Base-by-base conservation (phyloP, 495 filamentous ascomycete genomes). In the Bryoglossum gracile region DNA sequence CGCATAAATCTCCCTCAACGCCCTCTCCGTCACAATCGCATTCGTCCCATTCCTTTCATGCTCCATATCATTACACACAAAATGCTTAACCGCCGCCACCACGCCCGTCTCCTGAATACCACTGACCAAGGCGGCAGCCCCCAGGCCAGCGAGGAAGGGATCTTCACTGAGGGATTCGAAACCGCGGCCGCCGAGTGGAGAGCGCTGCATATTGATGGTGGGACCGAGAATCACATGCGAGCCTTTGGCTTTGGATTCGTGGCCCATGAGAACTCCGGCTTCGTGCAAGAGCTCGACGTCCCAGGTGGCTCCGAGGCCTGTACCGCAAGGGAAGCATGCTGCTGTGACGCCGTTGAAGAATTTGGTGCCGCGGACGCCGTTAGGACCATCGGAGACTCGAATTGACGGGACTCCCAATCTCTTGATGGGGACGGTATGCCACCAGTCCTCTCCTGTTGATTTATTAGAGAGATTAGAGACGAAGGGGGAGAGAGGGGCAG, bases 1-100 rank as follows among this genome's bases (percentile, higher is more conserved):
- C 8, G 83, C 68, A 54, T 90, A 90, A 17, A 90, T 82, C 66
- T 92, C 87, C 17, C 86, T 76, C 58, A 90, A 59, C 13, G 86
- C 81, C 17, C 86, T 73, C 42, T 83, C 73, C 1, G 82, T 81
- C 14, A 89, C 66, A 39, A 83, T 77, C 35, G 73, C 77, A 60
- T 82, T 69, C 1, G 87, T 80, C 0, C 76, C 78, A 68, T 83
- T 76, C 0, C 86, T 69, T 63, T 80, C 76, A 48, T 84, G 78
- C 57, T 91, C 86, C 58, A 84, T 81, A 57, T 89, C 86, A 61
- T 89, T 91, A 53, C 78, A 82, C n/a, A 85, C 79, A 57, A 86
- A 91, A 59, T 91, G 86, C 70, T 89, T 91, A 40, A 87, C 67
- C 1, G 82, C 85, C 0, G 84, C 81, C 18, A 76, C 78, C 18